These are phyloP conservation scores for Lachancea lanzarotensis DNA, from an alignment of 805 yeast species.

Conservation along the genomic window DNA sequence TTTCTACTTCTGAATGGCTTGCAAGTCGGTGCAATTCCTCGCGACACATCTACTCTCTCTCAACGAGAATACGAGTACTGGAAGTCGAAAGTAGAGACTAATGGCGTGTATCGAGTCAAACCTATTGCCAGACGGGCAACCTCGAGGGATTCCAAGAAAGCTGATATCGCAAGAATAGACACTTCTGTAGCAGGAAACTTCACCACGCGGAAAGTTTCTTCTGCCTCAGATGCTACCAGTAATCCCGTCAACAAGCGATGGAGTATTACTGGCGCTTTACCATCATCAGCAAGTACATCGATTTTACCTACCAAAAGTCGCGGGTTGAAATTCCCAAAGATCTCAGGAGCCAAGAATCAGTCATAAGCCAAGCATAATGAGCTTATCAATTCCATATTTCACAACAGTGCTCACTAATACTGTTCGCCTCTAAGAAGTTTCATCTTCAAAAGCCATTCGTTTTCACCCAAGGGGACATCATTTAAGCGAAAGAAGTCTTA, in stretches of 20 bases:
- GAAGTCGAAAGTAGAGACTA: slow-evolving; percentile 37
- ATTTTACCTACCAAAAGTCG: neutral
- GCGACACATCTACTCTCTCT: slow-evolving; percentile 32
- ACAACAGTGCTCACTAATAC: too few relatives aligned
- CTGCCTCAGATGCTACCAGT: slow-evolving; percentile 2
- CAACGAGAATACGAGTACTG: slow-evolving; percentile 49
- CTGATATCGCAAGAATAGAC: neutral
- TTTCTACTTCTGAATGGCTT: slow-evolving; percentile 52
- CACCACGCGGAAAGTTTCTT: neutral
- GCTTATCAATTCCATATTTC: too few relatives aligned
- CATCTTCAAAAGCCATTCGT: too few relatives aligned
- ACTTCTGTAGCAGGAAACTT: neutral
- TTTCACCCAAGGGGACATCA: too few relatives aligned
- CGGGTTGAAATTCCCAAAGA: slow-evolving; percentile 5
- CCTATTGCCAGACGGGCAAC: slow-evolving; percentile 4
- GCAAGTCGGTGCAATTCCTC: slow-evolving; percentile 34
- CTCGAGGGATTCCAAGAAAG: neutral
- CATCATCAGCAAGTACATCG: slow-evolving; percentile 4
- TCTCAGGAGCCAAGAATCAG: slow-evolving; percentile 5
- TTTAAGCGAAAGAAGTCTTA: too few relatives aligned
- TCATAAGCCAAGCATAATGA: neutral
- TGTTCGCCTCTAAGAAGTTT: too few relatives aligned
- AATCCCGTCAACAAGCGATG: slow-evolving; percentile 3
- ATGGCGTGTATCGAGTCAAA: slow-evolving; percentile 9
- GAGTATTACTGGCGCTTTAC: slow-evolving; percentile 6